Conservation (phyloP, 2,329 filamentous ascomycete genomes). For the Alternaria longipes region DNA sequence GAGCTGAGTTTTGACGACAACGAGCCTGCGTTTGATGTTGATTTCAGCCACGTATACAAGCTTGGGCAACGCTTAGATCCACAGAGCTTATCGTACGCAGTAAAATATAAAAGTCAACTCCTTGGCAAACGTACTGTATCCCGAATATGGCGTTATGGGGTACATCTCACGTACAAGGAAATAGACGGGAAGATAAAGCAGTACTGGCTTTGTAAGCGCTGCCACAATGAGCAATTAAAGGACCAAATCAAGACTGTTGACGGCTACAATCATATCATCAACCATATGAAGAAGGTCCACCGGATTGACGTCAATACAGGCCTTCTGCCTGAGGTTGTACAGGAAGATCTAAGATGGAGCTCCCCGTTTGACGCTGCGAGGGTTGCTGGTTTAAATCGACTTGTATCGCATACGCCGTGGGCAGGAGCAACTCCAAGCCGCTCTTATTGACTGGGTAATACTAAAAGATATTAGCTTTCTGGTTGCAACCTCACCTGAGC, state of each 20-base stretch:
- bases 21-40: neutral
- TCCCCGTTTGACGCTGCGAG: neutral
- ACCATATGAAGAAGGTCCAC: neutral
- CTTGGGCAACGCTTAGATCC: neutral
- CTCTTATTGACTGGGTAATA: constrained; percentile 2
- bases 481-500: neutral
- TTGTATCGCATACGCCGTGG: neutral
- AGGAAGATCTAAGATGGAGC: neutral
- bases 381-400: neutral
- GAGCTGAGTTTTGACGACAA: neutral
- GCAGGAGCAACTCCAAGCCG: neutral
- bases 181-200: neutral
- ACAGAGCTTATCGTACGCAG: neutral
- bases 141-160: neutral
- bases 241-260: neutral
- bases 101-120: neutral
- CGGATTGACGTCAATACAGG: neutral
- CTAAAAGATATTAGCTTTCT: neutral
- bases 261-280: neutral
- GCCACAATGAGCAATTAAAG: neutral
- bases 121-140: neutral
- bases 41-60: neutral
- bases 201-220: neutral
- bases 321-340: neutral
- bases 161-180: neutral